A percentile compares a stretch with the other conserved stretches of the same genome.
phyloP scores from a whole-genome alignment of 176 grass and related monocot genomes.

The Oryza glaberrima region DNA sequence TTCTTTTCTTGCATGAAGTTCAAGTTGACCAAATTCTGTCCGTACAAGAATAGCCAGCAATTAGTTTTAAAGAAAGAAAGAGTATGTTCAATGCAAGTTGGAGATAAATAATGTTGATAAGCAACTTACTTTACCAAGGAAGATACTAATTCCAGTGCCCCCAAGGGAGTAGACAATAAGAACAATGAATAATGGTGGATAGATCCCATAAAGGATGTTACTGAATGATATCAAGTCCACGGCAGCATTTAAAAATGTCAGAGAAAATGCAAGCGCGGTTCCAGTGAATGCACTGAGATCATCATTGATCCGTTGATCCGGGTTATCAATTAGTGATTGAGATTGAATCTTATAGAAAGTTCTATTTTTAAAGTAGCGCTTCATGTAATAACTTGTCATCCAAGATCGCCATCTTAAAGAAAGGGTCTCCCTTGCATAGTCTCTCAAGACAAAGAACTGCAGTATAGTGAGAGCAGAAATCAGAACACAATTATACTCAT shows the following conservation, averaged over 20 bases:
- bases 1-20: constrained; percentile 99
- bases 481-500: constrained; percentile 16
- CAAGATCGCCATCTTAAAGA: constrained; percentile 97
- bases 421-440: constrained; percentile 96
- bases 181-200: constrained; percentile 92
- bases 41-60: constrained; percentile 23
- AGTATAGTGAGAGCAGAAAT: constrained; percentile 45
- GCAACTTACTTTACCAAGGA: constrained; percentile 86
- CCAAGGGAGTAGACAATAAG: constrained; percentile 97
- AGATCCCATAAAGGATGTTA: constrained; percentile 96
- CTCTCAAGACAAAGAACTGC: constrained; percentile 97
- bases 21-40: constrained; percentile 89
- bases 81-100: neutral
- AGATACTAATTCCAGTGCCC: constrained; percentile 83
- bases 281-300: constrained; percentile 94
- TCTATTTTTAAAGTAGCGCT: constrained; percentile 84
- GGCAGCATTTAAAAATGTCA: constrained; percentile 82
- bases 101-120: constrained; percentile 26
- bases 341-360: constrained; percentile 97
- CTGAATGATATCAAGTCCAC: constrained; percentile 98
- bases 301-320: constrained; percentile 95
- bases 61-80: constrained; percentile 34
- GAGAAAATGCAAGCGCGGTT: constrained; percentile 85
- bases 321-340: constrained; percentile 95
- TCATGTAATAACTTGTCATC: constrained; percentile 99